phyloP scores from a whole-genome alignment of 306 rosid genomes.

The Cicer chorassanicum region DNA sequence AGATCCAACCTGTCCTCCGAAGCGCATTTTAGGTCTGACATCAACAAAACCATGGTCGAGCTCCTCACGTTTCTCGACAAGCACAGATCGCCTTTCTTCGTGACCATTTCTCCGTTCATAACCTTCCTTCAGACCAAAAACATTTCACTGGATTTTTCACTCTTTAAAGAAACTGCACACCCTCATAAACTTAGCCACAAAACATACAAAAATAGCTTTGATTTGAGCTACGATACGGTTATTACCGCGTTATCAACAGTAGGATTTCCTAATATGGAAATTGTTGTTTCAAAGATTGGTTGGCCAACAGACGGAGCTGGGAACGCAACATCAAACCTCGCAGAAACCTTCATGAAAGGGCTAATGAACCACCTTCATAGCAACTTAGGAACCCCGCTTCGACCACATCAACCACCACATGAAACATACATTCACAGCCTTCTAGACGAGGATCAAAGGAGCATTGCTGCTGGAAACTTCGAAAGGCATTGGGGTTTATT shows the following conservation, averaged over 20 bases:
- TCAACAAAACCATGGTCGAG: conserved; percentile 83
- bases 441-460: conserved; percentile 88
- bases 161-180: conserved; percentile 71
- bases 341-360: conserved; percentile 83
- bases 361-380: conserved; percentile 66
- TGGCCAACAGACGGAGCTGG: conserved; percentile 96
- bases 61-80: conserved; percentile 80
- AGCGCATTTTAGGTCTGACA: conserved; percentile 73
- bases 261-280: conserved; percentile 69
- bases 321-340: conserved; percentile 65
- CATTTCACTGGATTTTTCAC: conserved; percentile 71
- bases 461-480: conserved; percentile 65
- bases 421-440: conserved; percentile 77
- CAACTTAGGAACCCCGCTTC: conserved; percentile 73
- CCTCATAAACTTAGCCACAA: conserved; percentile 63
- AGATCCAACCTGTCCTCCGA: conserved; percentile 65
- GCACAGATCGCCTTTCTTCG: conserved; percentile 77
- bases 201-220: conserved; percentile 82
- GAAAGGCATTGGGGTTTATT: conserved; percentile 96
- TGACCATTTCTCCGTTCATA: conserved; percentile 72
- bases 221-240: conserved; percentile 71
- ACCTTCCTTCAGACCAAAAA: conserved; percentile 67
- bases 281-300: conserved; percentile 84
- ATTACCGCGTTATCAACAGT: conserved; percentile 59
- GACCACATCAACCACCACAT: conserved; percentile 62